Conservation (phyloP, 148 eudicot genomes). For the Nyssa sinensis region DNA sequence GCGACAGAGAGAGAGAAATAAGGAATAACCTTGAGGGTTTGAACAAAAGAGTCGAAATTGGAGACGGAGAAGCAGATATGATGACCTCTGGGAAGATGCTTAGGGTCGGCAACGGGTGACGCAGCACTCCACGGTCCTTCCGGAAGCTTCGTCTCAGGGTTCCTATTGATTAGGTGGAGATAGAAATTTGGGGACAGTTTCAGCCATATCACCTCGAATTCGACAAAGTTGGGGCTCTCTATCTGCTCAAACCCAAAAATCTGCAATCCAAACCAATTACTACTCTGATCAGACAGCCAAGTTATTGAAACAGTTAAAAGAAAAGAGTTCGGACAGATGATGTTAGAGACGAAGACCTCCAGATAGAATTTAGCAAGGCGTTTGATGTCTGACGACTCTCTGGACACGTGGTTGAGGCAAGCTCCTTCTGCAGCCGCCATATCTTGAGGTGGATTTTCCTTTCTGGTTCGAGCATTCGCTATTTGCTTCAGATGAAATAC, state of each 20-base stretch:
- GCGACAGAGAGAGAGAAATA: no score
- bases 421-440: constrained; percentile 60
- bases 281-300: not conserved
- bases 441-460: no score
- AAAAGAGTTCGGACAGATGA: no score
- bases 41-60: constrained; percentile 73
- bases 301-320: no score
- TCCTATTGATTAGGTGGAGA: constrained; percentile 79
- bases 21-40: constrained; percentile 54
- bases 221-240: constrained; percentile 65
- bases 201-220: constrained; percentile 71
- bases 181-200: constrained; percentile 53
- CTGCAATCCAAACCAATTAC: constrained; percentile 32
- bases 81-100: constrained; percentile 66
- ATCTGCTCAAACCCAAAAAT: constrained; percentile 83
- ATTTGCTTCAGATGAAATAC: no score
- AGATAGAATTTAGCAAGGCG: constrained; percentile 77
- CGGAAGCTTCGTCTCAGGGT: constrained; percentile 62
- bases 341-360: constrained; percentile 65
- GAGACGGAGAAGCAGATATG: constrained; percentile 63
- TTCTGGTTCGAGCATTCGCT: no score
- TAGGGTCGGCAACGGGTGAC: constrained; percentile 54
- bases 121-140: constrained; percentile 72
- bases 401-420: constrained; percentile 66
- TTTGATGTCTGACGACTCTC: constrained; percentile 73